Conservation (phyloP, 768 basidiomycete species). For the Leucogyrophana mollusca region DNA sequence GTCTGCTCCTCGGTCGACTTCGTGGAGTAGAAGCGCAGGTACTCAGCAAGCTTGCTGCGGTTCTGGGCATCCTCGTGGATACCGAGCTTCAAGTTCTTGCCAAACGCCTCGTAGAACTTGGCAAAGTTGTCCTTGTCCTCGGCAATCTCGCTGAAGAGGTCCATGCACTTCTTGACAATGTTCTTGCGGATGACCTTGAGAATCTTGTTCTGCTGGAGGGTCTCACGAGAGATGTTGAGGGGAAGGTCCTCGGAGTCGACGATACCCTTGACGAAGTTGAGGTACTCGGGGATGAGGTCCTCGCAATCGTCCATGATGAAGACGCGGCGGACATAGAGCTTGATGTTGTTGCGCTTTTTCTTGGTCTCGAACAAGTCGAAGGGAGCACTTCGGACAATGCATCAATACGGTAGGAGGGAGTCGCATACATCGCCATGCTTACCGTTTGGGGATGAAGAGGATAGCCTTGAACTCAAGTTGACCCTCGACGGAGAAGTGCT, state of each 20-base stretch:
- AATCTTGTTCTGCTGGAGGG: conserved; percentile 99
- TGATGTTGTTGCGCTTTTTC: conserved; percentile 99
- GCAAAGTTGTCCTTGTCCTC: conserved; percentile 99
- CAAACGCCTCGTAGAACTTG: conserved; percentile 98
- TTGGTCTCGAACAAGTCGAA: conserved; percentile 99
- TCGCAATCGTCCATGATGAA: conserved; percentile 99
- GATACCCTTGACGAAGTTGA: conserved; percentile 99
- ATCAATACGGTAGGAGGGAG: conserved; percentile 6
- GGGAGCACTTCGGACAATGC: conserved; percentile 67
- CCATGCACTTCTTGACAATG: conserved; percentile 97
- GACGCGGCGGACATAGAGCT: conserved; percentile 99
- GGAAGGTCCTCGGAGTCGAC: conserved; percentile 99
- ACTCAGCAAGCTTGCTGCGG: conserved; percentile 98
- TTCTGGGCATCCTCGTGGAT: conserved; percentile 99
- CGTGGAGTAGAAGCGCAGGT: conserved; percentile 97
- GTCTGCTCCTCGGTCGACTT: conserved; percentile 88
- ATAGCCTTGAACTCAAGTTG: conserved; percentile 99
- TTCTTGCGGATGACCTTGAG: conserved; percentile 99
- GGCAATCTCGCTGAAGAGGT: conserved; percentile 91
- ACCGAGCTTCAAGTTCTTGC: conserved; percentile 99
- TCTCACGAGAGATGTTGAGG: conserved; percentile 99
- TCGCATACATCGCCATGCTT: conserved; percentile 19
- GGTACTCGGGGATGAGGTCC: conserved; percentile 98
- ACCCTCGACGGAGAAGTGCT: conserved; percentile 99
- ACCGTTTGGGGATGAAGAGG: conserved; percentile 96